Base-by-base conservation (phyloP, 179 eudicot species). In the Carnegiea gigantea region DNA sequence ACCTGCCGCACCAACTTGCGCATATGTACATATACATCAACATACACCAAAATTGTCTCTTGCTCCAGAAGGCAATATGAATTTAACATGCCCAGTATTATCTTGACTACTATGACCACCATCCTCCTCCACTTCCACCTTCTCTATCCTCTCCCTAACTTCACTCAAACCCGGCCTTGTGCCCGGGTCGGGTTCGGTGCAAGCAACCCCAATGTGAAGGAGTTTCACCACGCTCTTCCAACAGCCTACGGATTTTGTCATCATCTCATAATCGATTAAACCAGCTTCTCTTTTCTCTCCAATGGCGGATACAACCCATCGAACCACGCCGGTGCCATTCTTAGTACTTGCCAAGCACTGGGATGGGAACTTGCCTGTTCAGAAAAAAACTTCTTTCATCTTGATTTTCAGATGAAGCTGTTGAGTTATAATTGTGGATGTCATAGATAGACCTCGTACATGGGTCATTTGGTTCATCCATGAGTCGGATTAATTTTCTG, bases 281-380 rank as follows among this genome's bases (percentile, higher is more conserved):
- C 87, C 94, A 0, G 75, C 83, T 44, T 87, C 93, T 73, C 87
- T 85, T 17, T 84, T 84, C 38, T 94, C 95, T 0, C 64, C 76
- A 43, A 92, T 84, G 1, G 92, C 92, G 0, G 92, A 83, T 65
- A 77, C 84, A 6, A 82, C 91, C 97, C 92, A 91, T 59, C 88
- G 89, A 21, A 90, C 91, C 3, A 94, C 79, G 28, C 91, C 95
- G 14, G 85, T 90, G 23, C 97, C 95, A 0, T 91, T 93, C 30
- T 86, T 89, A 0, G 88, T 86, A 7, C 74, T 79, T 73, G 78
- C 83, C 6, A 88, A 80, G 59, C 90, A 92, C 18, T 90, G 91
- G 17, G 89, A 80, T 3, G 97, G 98, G 67, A 85, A 91, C 73
- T 91, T 67, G 72, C 72, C 40, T 67, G 40, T 40, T 40, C 44